Evolutionary conservation across 176 grass and related monocot genomes (phyloP).

Genomic region (Stipa capillata): DNA sequence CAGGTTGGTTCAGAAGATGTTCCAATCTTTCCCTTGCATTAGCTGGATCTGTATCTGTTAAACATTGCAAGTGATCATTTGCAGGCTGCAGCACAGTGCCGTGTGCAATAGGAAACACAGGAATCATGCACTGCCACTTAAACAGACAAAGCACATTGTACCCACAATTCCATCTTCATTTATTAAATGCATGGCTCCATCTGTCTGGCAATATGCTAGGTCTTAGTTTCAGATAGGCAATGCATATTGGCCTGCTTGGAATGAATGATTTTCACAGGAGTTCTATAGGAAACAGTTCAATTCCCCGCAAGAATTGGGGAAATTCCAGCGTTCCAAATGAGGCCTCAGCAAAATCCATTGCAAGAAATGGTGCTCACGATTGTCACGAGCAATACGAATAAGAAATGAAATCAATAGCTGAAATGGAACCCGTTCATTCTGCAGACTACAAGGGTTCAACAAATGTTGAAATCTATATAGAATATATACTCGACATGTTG

Average conservation of each 20-base stretch:
- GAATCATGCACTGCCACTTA: not conserved
- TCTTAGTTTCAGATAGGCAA: not conserved
- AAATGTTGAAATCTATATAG: not conserved
- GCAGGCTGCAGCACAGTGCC: not conserved
- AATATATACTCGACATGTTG: not conserved
- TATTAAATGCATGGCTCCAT: no score
- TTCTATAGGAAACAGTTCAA: no score
- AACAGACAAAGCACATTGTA: not conserved
- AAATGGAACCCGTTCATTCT: not conserved
- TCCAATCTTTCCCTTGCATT: conserved; percentile 54
- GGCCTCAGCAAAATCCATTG: not conserved
- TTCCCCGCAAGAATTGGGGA: no score
- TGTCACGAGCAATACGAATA: not conserved
- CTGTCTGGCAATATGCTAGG: not conserved
- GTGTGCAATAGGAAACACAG: not conserved
- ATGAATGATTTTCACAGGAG: no score
- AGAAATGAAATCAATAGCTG: not conserved
- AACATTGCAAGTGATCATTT: not conserved
- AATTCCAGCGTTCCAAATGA: no score
- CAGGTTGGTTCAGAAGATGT: conserved; percentile 56
- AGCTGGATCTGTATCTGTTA: conserved; percentile 5
- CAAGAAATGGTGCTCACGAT: not conserved
- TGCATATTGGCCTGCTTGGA: no score
- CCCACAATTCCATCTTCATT: not conserved
- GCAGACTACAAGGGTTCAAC: not conserved